A percentile compares a stretch with the other conserved stretches of the same genome.
phyloP scores from a whole-genome alignment of 2,329 filamentous ascomycete species.

The Ophiostoma sp. region DNA sequence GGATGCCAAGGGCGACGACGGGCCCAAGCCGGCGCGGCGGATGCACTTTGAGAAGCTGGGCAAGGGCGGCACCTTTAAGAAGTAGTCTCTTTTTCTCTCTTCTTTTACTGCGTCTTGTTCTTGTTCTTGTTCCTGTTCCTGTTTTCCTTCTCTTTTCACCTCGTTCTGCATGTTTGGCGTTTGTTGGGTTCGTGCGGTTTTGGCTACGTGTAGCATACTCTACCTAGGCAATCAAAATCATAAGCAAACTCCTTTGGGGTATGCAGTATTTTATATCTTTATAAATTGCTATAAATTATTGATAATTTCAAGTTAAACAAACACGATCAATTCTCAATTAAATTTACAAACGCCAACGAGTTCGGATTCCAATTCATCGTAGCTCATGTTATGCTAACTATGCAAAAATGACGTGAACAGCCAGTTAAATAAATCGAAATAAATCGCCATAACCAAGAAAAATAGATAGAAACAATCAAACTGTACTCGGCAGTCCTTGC shows the following conservation, averaged over 20 bases:
- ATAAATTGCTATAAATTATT: neutral
- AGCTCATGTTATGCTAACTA: neutral
- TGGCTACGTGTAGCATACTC: conserved; percentile 20
- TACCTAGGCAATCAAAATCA: conserved; percentile 18
- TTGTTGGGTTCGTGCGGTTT: conserved; percentile 13
- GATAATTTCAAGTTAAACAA: no score
- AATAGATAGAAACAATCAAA: neutral
- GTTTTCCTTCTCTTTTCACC: neutral
- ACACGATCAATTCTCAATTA: neutral
- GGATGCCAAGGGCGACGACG: conserved; percentile 32
- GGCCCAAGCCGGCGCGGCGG: conserved; percentile 33
- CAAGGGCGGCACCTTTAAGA: conserved; percentile 41
- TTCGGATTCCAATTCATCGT: neutral
- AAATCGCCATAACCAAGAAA: neutral
- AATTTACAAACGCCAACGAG: neutral
- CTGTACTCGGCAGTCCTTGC: conserved; percentile 10
- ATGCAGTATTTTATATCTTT: neutral
- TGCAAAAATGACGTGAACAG: neutral
- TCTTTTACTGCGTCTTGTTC: neutral
- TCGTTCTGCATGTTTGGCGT: neutral
- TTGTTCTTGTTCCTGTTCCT: neutral
- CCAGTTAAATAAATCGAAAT: neutral
- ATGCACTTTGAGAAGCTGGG: conserved; percentile 34
- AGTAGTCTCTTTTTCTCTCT: conserved; percentile 24
- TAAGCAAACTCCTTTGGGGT: neutral